These are phyloP conservation scores for Neurospora sp. DNA, from an alignment of 495 filamentous ascomycete species.

Conservation along the genomic window DNA sequence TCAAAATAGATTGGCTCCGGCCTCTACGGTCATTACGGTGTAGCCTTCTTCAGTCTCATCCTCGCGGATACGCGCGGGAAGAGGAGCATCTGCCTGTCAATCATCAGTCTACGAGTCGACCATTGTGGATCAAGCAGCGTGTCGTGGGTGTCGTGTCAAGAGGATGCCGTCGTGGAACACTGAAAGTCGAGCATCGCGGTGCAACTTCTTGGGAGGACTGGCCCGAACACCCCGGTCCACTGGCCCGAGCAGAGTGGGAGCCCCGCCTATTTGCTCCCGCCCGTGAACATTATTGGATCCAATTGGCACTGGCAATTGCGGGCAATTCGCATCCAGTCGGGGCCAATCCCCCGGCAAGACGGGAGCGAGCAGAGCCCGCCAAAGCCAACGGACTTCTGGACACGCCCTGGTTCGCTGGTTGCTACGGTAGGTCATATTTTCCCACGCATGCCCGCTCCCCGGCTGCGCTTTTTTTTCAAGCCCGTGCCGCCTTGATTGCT, in stretches of 20 bases:
- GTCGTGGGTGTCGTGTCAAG: neutral
- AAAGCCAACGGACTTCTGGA: neutral
- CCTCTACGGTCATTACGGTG: neutral
- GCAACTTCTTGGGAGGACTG: neutral
- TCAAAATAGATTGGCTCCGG: neutral
- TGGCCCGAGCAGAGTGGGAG: neutral
- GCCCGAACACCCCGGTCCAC: neutral
- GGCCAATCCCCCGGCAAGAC: neutral
- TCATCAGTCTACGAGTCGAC: neutral
- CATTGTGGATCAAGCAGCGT: neutral
- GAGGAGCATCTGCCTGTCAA: neutral
- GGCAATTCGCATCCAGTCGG: neutral
- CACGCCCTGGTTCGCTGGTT: neutral
- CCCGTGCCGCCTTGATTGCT: conserved; percentile 11
- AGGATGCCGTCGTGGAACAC: neutral
- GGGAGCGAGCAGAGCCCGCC: neutral
- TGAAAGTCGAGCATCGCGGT: neutral
- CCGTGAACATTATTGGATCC: neutral
- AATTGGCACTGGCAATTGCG: neutral
- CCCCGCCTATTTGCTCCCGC: neutral
- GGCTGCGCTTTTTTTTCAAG: conserved; percentile 21
- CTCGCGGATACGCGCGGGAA: neutral
- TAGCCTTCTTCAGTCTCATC: neutral
- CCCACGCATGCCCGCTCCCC: neutral
- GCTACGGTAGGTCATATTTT: neutral